These are phyloP conservation scores for Lactuca sativa DNA, from an alignment of 129 eudicot genomes.

Conservation along the genomic window DNA sequence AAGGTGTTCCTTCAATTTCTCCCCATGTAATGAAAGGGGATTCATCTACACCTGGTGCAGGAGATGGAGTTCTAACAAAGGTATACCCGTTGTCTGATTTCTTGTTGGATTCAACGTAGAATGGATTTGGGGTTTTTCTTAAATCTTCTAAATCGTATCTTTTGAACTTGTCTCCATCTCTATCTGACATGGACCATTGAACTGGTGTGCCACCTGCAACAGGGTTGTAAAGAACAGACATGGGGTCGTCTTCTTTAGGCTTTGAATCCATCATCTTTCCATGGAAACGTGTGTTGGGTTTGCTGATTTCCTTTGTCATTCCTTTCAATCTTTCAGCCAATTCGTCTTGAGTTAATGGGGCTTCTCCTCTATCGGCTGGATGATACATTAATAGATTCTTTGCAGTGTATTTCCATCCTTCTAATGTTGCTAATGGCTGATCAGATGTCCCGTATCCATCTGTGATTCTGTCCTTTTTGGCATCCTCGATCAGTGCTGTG, in stretches of 20 bases:
- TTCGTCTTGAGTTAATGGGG: slow-evolving; percentile 68
- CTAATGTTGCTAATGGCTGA: slow-evolving; percentile 76
- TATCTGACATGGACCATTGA: slow-evolving; percentile 44
- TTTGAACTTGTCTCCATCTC: slow-evolving; percentile 63
- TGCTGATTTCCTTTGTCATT: slow-evolving; percentile 68
- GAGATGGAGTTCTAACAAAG: slow-evolving; percentile 90
- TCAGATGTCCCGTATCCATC: slow-evolving; percentile 92
- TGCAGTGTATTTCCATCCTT: slow-evolving; percentile 81
- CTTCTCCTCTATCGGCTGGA: slow-evolving; percentile 89
- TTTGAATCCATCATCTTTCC: slow-evolving; percentile 59
- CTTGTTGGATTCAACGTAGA: slow-evolving; percentile 73
- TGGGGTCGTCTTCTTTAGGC: slow-evolving; percentile 53
- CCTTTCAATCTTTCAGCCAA: slow-evolving; percentile 58
- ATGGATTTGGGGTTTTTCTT: slow-evolving; percentile 70
- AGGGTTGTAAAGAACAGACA: slow-evolving; percentile 65
- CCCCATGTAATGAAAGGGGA: slow-evolving; percentile 97
- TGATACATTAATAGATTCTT: slow-evolving; percentile 95
- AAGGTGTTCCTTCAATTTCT: slow-evolving; percentile 90
- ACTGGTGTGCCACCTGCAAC: slow-evolving; percentile 75
- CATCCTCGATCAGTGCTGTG: slow-evolving; percentile 54
- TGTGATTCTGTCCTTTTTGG: slow-evolving; percentile 58
- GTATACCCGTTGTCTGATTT: slow-evolving; percentile 84
- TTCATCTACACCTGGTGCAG: slow-evolving; percentile 92
- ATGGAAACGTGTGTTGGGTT: slow-evolving; percentile 73
- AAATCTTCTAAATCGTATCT: slow-evolving; percentile 92